Base-by-base conservation (phyloP, 2,329 filamentous ascomycete genomes). In the Paracorniculantispora psalliotae region DNA sequence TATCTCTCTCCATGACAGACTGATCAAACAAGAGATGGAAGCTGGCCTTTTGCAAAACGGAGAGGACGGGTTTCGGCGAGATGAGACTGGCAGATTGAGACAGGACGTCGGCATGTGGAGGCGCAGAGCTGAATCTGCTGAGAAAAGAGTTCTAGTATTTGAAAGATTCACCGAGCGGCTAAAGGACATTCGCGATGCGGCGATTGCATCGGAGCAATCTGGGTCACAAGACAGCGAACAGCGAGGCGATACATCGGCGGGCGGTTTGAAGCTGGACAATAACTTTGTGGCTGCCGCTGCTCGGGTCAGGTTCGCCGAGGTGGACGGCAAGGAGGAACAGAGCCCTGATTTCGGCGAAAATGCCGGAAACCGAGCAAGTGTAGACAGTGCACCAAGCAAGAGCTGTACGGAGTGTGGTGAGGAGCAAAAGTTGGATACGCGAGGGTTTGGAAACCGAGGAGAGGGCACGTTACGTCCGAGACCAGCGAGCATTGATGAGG, bases 81-180 rank as follows among this genome's bases (percentile, higher is more conserved):
- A 58, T 5, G 56, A 58, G 30, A 23, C 47, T 9, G 28, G 47
- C 19, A 50, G 51, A n/a, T 52, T 58, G 26, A 70, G 66, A 33
- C 64, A 65, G 13, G 71, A 73, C 25, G 61, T 66, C 4, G 63
- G 63, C 0, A 75, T 71, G 61, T 88, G 84, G 85, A 79, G 75
- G 62, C 75, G 74, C 33, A 73, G 82, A 33, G 85, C 85, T 0
- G 77, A 83, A 64, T 73, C 75, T 4, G 83, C 83, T 0, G 84
- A 88, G 71, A 75, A 71, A 61, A 75, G 79, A 51, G 67, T 85
- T 19, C 72, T 75, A 4, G 74, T 78, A 25, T 77, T 81, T 60
- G 75, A 82, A 65, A 68, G 71, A 43, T 77, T 80, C 60, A 74
- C 72, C 3, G 61, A 67, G 15, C 68, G 69, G 25, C 43, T 77